Base-by-base conservation (phyloP, 305 asterid genomes). In the Ajuga reptans region DNA sequence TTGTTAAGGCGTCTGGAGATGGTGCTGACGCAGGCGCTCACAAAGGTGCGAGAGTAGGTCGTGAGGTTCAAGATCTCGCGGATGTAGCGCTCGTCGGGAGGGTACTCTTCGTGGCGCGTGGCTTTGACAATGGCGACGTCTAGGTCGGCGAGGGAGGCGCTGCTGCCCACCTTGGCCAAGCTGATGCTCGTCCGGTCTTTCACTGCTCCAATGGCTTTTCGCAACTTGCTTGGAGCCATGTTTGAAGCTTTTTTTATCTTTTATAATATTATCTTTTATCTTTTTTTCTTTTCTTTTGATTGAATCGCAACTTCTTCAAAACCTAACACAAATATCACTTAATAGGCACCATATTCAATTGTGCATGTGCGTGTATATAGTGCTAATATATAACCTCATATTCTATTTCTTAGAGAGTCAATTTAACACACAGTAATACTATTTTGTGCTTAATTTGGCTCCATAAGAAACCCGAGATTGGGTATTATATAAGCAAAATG, bases 121-220 rank as follows among this genome's bases (percentile, higher is more conserved):
- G 95, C 93, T 77, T 93, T 93, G 1, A 93, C 97, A 50, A 93
- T 86, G 78, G 99, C 96, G 0, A 93, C 92, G 6, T 91, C 97
- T 15, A 93, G 93, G 73, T 89, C 97, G 4, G 99, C 79, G 15
- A 93, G 70, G 66, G 88, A 82, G 49, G 88, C 77, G 71, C 86
- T 86, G 81, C 85, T 77, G 3, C 90, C 88, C 0, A 89, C 94
- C 81, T 87, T 94, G 36, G 99, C 99, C 1, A 94, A 82, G 61
- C 97, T 74, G 54, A 94, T 94, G 86, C 95, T 94, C 2, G 97
- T 91, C 56, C 79, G 85, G 78, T 94, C 99, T 72, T 94, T 94
- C 21, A 94, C 95, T 5, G 96, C 96, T 15, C 95, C 97, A 12
- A 91, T 91, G 78, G 97, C 97, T 65, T 85, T 83, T 17, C 92